A percentile compares a stretch with the other conserved stretches of the same genome.
phyloP scores from a whole-genome alignment of 495 filamentous ascomycete genomes.

The Daldinia concentrica region DNA sequence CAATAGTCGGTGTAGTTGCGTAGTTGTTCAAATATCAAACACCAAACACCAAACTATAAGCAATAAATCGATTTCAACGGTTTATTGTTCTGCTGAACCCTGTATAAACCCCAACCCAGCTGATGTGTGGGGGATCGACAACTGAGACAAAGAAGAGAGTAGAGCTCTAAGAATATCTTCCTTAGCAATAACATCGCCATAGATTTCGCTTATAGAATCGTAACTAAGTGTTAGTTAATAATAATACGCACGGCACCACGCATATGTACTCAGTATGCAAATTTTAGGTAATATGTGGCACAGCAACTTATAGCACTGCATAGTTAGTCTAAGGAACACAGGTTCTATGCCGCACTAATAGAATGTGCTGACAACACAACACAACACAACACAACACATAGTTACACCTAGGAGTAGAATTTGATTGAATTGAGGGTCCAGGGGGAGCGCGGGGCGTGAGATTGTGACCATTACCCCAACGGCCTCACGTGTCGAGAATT shows the following conservation, averaged over 20 bases:
- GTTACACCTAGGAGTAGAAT: conserved; percentile 16
- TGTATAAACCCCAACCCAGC: conserved; percentile 39
- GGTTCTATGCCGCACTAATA: not conserved
- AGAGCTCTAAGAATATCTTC: conserved; percentile 9
- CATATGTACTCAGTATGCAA: not conserved
- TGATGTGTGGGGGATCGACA: conserved; percentile 30
- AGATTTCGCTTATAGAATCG: not conserved
- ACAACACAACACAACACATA: no score
- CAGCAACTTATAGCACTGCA: conserved; percentile 19
- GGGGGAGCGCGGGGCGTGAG: conserved; percentile 23
- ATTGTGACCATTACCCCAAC: conserved; percentile 27
- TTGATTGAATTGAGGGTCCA: conserved; percentile 12
- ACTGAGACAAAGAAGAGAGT: conserved; percentile 26
- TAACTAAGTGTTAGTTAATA: not conserved
- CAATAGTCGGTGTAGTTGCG: conserved; percentile 34
- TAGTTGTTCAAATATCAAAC: not conserved
- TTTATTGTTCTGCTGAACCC: conserved; percentile 7
- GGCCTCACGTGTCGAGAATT: conserved; percentile 28
- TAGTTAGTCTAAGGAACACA: conserved; percentile 23
- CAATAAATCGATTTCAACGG: conserved; percentile 10
- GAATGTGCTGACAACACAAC: conserved; percentile 22
- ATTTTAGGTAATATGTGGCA: conserved; percentile 1
- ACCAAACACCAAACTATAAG: conserved; percentile 13
- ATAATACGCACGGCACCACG: not conserved
- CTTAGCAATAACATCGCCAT: not conserved